Conservation (phyloP, 768 basidiomycete genomes). For the Amanita rubescens region DNA sequence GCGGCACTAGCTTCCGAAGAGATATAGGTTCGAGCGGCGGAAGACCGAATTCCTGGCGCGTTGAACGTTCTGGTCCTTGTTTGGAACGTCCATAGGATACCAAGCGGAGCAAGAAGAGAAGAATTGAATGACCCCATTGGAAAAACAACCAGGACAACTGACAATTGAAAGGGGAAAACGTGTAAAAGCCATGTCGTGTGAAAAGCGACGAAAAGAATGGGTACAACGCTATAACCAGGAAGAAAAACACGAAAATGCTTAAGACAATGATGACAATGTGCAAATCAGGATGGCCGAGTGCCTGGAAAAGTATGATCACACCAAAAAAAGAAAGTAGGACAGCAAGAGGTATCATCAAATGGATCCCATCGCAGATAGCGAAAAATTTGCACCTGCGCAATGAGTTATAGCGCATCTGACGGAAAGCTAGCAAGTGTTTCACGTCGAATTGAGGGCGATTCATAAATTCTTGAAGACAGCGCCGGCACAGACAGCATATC, state of each 20-base stretch:
- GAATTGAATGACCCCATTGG: not conserved
- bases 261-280: not conserved
- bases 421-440: constrained; percentile 8
- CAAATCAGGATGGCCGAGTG: not conserved
- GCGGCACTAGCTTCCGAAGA: not conserved
- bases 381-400: not conserved
- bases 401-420: not conserved
- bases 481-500: not conserved
- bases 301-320: not conserved
- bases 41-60: not conserved
- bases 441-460: not conserved
- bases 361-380: not conserved
- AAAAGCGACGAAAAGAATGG: not conserved
- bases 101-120: not conserved
- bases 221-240: not conserved
- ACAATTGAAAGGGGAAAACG: not conserved
- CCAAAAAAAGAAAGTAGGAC: not conserved
- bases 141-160: not conserved
- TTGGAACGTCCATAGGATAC: not conserved
- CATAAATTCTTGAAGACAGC: not conserved
- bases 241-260: not conserved
- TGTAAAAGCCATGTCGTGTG: not conserved
- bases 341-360: not conserved
- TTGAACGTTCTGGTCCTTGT: not conserved
- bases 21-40: not conserved